phyloP scores from a whole-genome alignment of 441 rosid genomes.

The Populus hybrid region DNA sequence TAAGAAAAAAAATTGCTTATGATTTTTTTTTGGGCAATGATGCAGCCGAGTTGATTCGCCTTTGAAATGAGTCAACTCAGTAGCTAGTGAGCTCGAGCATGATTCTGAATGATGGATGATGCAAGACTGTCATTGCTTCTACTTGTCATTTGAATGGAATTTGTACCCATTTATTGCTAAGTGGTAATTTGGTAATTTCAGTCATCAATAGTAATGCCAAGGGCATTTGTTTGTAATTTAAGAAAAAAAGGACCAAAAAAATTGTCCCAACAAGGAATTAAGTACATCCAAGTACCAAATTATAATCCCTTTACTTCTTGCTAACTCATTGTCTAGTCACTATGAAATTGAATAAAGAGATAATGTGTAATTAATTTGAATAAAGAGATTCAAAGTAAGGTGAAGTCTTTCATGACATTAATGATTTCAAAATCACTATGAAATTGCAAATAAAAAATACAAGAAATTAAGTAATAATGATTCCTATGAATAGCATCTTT shows the following conservation, averaged over 20 bases:
- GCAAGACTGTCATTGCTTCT: constrained; percentile 2
- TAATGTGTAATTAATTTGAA: no score
- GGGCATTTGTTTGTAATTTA: not conserved
- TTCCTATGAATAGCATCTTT: no score
- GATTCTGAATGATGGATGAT: constrained; percentile 5
- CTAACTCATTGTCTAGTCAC: not conserved
- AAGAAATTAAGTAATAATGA: no score
- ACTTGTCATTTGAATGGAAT: not conserved
- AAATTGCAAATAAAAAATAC: no score
- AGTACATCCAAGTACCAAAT: not conserved
- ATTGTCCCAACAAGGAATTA: not conserved
- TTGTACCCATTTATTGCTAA: not conserved
- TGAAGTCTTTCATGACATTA: no score
- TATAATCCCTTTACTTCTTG: not conserved
- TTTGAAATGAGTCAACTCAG: constrained; percentile 24
- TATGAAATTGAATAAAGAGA: no score
- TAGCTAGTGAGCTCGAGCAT: constrained; percentile 40
- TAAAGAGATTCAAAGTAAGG: no score
- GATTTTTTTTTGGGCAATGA: constrained; percentile 28
- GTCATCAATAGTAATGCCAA: not conserved
- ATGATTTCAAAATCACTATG: no score
- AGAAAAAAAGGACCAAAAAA: not conserved
- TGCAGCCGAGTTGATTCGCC: constrained; percentile 36
- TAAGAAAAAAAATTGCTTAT: not conserved
- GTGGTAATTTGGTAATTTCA: not conserved